These are phyloP conservation scores for Starmerella floricola DNA, from an alignment of 805 yeast species.

Conservation along the genomic window DNA sequence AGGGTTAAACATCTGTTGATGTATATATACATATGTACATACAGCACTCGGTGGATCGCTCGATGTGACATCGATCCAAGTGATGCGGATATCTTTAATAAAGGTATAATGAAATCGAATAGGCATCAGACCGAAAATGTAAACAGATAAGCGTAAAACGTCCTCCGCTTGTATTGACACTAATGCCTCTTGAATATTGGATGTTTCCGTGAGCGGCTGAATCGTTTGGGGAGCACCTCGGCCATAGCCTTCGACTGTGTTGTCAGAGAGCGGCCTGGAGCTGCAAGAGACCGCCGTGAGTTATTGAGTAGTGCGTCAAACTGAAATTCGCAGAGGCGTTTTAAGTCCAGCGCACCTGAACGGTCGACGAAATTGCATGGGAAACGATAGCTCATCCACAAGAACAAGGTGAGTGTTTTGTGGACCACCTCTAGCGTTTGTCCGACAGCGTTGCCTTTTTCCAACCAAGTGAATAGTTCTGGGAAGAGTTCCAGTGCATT, in stretches of 20 bases:
- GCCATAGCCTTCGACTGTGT: neutral
- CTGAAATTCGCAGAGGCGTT: constrained; percentile 52
- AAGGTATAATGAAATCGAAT: no score
- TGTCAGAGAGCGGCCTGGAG: constrained; percentile 4
- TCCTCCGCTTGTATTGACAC: no score
- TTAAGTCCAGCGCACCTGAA: constrained; percentile 59
- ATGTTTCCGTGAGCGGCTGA: neutral
- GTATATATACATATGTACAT: no score
- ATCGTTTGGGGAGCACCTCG: neutral
- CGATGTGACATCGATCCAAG: no score
- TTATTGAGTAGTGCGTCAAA: constrained; percentile 35
- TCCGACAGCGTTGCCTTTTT: neutral
- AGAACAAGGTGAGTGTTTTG: constrained; percentile 49
- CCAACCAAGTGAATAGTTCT: constrained; percentile 5
- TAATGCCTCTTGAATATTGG: no score
- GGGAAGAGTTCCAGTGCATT: constrained; percentile 42
- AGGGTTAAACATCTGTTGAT: no score
- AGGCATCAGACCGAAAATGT: no score
- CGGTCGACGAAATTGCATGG: constrained; percentile 70
- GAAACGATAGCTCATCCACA: constrained; percentile 82
- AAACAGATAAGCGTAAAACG: no score
- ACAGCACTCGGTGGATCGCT: no score
- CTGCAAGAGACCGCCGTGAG: constrained; percentile 9
- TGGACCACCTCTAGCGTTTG: constrained; percentile 51
- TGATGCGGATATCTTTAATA: no score